Conservation (phyloP, 148 eudicot species). For the Linanthus parryae region DNA sequence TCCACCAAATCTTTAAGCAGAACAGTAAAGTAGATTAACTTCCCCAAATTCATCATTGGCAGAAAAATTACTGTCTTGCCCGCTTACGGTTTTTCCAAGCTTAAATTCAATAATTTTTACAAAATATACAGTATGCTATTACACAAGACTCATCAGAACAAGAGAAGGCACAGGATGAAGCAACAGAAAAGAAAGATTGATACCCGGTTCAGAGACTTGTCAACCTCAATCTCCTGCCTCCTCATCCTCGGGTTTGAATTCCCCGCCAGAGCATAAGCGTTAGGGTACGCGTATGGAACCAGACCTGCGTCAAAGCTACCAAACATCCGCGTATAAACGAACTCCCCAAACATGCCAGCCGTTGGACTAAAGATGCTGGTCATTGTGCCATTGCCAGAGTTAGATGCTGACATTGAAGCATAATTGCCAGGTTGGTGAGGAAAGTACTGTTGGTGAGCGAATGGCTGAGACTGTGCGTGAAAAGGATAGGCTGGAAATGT, state of each 20-base stretch:
- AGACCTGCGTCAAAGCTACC: conserved; percentile 42
- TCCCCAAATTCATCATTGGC: no score
- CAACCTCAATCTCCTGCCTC: conserved; percentile 65
- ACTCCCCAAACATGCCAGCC: conserved; percentile 59
- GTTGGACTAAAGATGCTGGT: conserved; percentile 45
- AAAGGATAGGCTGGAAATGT: conserved; percentile 23
- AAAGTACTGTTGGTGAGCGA: conserved; percentile 19
- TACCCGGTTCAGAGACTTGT: conserved; percentile 67
- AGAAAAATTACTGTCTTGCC: no score
- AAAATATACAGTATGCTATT: no score
- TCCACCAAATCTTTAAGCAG: no score
- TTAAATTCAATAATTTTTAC: no score
- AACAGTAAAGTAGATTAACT: no score
- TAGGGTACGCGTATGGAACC: conserved; percentile 42
- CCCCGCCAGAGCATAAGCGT: conserved; percentile 28
- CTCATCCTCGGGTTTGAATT: conserved; percentile 43
- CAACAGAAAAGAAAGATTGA: conserved; percentile 65
- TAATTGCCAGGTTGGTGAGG: conserved; percentile 27
- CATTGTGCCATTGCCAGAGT: conserved; percentile 29
- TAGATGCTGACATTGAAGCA: no score
- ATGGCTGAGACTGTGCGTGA: no score
- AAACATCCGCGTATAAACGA: conserved; percentile 67
- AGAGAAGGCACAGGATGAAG: conserved; percentile 46
- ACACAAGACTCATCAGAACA: no score
- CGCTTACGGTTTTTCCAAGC: no score